A percentile compares a stretch with the other conserved stretches of the same genome.
phyloP scores from a whole-genome alignment of 148 eudicot species.

The Limonium bicolor region DNA sequence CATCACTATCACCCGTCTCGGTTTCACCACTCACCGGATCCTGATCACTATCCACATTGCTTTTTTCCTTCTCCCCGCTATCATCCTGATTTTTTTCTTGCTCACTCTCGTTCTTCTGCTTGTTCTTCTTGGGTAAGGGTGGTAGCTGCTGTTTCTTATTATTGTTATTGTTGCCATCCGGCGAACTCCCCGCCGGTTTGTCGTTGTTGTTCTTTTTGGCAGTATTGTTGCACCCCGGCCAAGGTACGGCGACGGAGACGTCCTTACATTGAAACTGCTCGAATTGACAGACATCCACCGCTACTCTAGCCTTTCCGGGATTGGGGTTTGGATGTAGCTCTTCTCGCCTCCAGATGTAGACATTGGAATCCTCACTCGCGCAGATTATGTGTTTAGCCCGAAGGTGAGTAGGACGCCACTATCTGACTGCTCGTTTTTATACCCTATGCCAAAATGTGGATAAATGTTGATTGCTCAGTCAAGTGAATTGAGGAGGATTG shows the following conservation, averaged over 20 bases:
- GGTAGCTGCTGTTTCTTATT: not conserved
- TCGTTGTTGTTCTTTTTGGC: not conserved
- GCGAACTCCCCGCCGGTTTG: not conserved
- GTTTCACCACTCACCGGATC: not conserved
- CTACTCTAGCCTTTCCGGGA: conserved; percentile 7
- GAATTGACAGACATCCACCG: conserved; percentile 19
- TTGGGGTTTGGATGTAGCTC: conserved; percentile 53
- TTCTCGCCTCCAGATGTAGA: conserved; percentile 83
- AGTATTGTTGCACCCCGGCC: conserved; percentile 34
- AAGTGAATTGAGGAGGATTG: not conserved
- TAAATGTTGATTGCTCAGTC: conserved; percentile 1
- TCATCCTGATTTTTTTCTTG: not conserved
- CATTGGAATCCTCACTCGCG: conserved; percentile 87
- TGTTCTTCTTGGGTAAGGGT: conserved; percentile 1
- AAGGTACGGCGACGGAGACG: conserved; percentile 70
- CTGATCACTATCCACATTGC: not conserved
- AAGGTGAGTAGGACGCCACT: conserved; percentile 63
- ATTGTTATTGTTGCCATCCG: no score
- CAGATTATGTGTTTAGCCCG: conserved; percentile 62
- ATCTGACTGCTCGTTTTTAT: conserved; percentile 87
- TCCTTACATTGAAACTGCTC: conserved; percentile 84
- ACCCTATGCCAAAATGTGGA: no score
- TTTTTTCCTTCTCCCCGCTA: not conserved
- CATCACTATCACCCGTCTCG: no score
- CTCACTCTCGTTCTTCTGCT: not conserved